Conservation (phyloP, 2,329 filamentous ascomycete species). For the Nemania sp. region DNA sequence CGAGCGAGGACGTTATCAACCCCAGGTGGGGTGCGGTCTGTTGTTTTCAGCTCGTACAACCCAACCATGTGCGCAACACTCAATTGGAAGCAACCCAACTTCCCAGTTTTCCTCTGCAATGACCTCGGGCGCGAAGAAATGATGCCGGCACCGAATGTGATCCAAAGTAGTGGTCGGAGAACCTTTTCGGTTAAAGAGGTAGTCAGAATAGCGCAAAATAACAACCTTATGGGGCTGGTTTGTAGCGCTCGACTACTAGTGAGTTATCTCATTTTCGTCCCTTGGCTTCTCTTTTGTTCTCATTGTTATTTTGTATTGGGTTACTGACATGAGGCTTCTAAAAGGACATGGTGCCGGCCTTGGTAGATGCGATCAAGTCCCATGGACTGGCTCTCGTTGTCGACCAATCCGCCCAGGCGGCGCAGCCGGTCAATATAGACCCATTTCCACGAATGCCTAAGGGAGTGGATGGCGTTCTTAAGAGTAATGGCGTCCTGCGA, state of each 20-base stretch:
- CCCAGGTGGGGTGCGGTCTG: slow-evolving; percentile 81
- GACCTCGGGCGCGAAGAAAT: slow-evolving; percentile 77
- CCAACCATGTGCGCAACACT: slow-evolving; percentile 89
- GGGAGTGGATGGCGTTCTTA: slow-evolving; percentile 88
- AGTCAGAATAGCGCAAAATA: slow-evolving; percentile 90
- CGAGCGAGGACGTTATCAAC: slow-evolving; percentile 70
- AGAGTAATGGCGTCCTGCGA: slow-evolving; percentile 85
- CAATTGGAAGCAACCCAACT: slow-evolving; percentile 99
- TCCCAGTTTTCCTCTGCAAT: slow-evolving; percentile 95
- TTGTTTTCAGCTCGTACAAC: slow-evolving; percentile 96
- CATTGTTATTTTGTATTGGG: not conserved
- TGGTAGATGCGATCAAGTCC: slow-evolving; percentile 94
- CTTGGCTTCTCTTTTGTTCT: not conserved
- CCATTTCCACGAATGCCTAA: slow-evolving; percentile 74
- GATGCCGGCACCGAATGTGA: slow-evolving; percentile 53
- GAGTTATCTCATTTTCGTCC: slow-evolving; percentile 56
- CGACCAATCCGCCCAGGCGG: slow-evolving; percentile 78
- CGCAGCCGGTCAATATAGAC: slow-evolving; percentile 63
- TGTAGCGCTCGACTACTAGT: slow-evolving; percentile 89
- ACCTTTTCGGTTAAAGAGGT: slow-evolving; percentile 94
- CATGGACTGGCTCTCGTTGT: slow-evolving; percentile 92
- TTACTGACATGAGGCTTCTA: slow-evolving; percentile 17
- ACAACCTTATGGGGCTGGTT: slow-evolving; percentile 98
- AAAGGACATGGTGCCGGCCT: slow-evolving; percentile 90
- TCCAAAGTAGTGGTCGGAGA: slow-evolving; percentile 72